phyloP scores from a whole-genome alignment of 2,329 filamentous ascomycete species.

The Periconia sp. region DNA sequence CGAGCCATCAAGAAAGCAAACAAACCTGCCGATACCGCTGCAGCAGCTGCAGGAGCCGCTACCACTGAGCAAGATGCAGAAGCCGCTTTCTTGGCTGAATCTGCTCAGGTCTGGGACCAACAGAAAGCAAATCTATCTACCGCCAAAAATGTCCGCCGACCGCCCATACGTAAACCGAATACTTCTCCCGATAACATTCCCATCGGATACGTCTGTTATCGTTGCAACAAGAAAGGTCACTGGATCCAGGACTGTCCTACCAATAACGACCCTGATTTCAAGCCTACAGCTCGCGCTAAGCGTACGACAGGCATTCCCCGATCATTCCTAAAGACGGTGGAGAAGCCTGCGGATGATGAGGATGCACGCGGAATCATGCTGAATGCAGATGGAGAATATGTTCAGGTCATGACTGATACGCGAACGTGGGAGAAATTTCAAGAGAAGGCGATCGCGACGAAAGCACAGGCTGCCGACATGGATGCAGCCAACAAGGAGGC shows the following conservation, averaged over 20 bases:
- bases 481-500: constrained; percentile 81
- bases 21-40: constrained; percentile 56
- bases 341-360: constrained; percentile 86
- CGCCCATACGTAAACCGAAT: constrained; percentile 58
- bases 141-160: constrained; percentile 49
- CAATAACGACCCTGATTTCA: constrained; percentile 96
- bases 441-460: constrained; percentile 85
- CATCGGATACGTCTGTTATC: constrained; percentile 94
- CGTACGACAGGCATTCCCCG: constrained; percentile 95
- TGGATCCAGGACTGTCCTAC: constrained; percentile 98
- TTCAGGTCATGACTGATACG: constrained; percentile 93
- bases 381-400: constrained; percentile 95
- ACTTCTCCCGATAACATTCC: constrained; percentile 91
- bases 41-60: constrained; percentile 53
- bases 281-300: constrained; percentile 90
- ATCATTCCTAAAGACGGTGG: constrained; percentile 92
- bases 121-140: constrained; percentile 92
- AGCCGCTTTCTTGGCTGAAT: constrained; percentile 86
- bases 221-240: constrained; percentile 96
- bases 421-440: constrained; percentile 97
- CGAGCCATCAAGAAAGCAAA: constrained; percentile 76
- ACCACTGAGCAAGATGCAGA: constrained; percentile 95
- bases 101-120: constrained; percentile 88
- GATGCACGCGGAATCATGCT: constrained; percentile 92
- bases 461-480: constrained; percentile 76